These are phyloP conservation scores for Leonotis leonurus DNA, from an alignment of 257 asterid species.

Conservation along the genomic window DNA sequence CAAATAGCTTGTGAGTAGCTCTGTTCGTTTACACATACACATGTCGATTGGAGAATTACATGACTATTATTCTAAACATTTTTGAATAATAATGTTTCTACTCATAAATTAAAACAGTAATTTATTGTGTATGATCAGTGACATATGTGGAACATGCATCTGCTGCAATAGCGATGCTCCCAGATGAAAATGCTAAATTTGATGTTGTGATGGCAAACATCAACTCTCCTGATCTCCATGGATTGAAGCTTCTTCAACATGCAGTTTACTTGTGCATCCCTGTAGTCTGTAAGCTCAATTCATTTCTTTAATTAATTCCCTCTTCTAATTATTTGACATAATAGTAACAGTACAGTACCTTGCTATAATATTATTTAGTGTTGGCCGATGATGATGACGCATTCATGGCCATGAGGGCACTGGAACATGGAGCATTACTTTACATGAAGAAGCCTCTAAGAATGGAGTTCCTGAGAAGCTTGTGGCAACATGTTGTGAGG, in stretches of 20 bases:
- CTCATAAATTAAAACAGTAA: too few species aligned
- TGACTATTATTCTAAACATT: too few species aligned
- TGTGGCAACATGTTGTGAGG: conserved; percentile 44
- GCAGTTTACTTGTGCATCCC: conserved; percentile 31
- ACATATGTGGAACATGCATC: conserved; percentile 21
- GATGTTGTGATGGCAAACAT: conserved; percentile 36
- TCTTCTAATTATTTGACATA: too few species aligned
- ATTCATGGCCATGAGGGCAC: conserved; percentile 29
- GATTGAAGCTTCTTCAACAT: conserved; percentile 31
- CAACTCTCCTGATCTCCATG: conserved; percentile 37
- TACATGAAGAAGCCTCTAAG: conserved; percentile 27
- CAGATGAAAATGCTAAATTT: conserved; percentile 24
- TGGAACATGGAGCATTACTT: conserved; percentile 34
- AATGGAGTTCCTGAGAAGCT: conserved; percentile 21
- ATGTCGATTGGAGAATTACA: too few species aligned
- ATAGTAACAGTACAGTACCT: too few species aligned
- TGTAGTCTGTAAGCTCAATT: conserved; percentile 22
- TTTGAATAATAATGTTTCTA: too few species aligned
- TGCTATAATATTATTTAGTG: conserved; percentile 15
- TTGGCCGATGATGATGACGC: conserved; percentile 26
- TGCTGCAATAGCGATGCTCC: conserved; percentile 27
- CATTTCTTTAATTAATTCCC: too few species aligned
- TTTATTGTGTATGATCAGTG: too few species aligned
- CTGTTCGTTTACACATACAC: too few species aligned
- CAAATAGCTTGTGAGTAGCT: too few species aligned